A percentile compares a stretch with the other conserved stretches of the same genome.
Evolutionary conservation across 257 asterid genomes (phyloP).

Genomic region (Craterostigma plantagineum): DNA sequence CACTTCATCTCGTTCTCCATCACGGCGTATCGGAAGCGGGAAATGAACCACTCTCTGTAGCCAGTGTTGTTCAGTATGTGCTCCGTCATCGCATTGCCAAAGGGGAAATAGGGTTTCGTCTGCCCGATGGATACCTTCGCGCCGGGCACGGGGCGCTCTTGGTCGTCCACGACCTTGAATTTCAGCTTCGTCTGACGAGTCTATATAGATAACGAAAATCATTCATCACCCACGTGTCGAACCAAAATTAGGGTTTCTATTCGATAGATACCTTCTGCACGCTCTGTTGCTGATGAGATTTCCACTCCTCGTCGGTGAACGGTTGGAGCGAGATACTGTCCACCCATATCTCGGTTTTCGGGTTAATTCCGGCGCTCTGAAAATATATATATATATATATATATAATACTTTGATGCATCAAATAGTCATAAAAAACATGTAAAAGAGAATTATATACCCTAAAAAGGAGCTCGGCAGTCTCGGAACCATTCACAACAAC

Average conservation of each 20-base stretch:
- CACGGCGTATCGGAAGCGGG: background rate
- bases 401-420: background rate
- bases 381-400: background rate
- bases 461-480: constrained; percentile 22
- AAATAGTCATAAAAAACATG: background rate
- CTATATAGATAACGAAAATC: too few relatives aligned
- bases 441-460: constrained; percentile 12
- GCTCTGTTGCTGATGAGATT: constrained; percentile 28
- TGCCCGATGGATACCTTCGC: background rate
- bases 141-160: background rate
- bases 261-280: constrained; percentile 24
- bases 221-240: background rate
- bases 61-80: background rate
- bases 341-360: constrained; percentile 27
- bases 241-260: background rate
- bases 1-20: constrained; percentile 1
- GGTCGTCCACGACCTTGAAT: background rate
- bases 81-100: background rate
- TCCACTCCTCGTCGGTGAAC: constrained; percentile 40
- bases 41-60: background rate
- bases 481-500: constrained; percentile 22
- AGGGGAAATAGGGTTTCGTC: background rate
- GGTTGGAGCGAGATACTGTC: constrained; percentile 53
- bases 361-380: constrained; percentile 17
- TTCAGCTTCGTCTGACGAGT: background rate